Percentiles rank a stretch among this genome's conserved stretches.
These are phyloP conservation scores for Scolecobasidium constrictum DNA, from an alignment of 2,329 filamentous ascomycete species.

Conservation along the genomic window DNA sequence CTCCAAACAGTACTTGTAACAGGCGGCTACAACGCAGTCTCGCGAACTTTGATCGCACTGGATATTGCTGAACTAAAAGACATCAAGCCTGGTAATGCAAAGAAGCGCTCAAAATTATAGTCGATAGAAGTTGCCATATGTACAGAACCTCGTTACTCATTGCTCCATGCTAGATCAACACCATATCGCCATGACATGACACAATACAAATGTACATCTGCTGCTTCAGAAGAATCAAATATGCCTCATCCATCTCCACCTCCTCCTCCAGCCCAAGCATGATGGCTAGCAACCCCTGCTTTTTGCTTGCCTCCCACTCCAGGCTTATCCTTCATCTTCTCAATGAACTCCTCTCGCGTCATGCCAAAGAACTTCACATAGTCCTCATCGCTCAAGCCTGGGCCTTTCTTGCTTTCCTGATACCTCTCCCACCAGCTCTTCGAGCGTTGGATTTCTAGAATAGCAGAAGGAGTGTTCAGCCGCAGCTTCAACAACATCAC, in stretches of 20 bases:
- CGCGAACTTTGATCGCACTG: slow-evolving; percentile 69
- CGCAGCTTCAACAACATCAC: background rate
- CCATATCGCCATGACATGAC: too few relatives aligned
- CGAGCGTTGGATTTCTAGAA: too few relatives aligned
- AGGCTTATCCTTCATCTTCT: background rate
- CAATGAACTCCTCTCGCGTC: background rate
- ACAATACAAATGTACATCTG: too few relatives aligned
- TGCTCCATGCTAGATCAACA: background rate
- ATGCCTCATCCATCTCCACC: too few relatives aligned
- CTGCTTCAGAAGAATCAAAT: too few relatives aligned
- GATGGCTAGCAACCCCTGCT: too few relatives aligned
- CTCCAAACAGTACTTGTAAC: slow-evolving; percentile 46
- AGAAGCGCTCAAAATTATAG: slow-evolving; percentile 1
- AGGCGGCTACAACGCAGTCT: slow-evolving; percentile 76
- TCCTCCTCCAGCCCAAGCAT: too few relatives aligned
- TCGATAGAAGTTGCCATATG: background rate
- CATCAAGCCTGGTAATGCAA: slow-evolving; percentile 7
- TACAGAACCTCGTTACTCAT: background rate
- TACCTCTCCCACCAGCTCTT: background rate
- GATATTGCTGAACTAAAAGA: slow-evolving; percentile 46
- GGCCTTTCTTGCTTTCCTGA: background rate
- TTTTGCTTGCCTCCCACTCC: background rate
- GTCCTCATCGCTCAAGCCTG: background rate
- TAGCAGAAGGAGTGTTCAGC: background rate
- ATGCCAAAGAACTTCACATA: background rate